These are phyloP conservation scores for Limtongozyma cylindracea DNA, from an alignment of 805 yeast species.

Conservation along the genomic window DNA sequence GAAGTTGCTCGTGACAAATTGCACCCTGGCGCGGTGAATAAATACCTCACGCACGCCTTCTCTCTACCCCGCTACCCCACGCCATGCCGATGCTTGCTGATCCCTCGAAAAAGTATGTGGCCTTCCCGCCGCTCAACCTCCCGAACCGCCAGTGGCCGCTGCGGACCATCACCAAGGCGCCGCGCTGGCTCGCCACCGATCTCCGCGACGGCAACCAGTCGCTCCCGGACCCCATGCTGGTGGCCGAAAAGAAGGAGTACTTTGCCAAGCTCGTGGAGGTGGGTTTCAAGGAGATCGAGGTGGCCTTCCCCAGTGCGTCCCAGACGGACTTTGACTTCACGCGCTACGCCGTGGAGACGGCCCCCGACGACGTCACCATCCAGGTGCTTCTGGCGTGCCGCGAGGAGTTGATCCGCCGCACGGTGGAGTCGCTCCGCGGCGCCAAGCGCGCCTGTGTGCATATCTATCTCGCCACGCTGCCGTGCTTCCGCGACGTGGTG, in stretches of 20 bases:
- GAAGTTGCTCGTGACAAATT: too few species aligned
- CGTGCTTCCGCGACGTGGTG: constrained; percentile 46
- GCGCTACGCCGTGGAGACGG: constrained; percentile 41
- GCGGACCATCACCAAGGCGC: constrained; percentile 28
- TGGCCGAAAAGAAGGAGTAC: constrained; percentile 49
- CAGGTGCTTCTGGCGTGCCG: constrained; percentile 63
- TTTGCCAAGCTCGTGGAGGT: constrained; percentile 41
- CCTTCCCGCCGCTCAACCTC: constrained; percentile 27
- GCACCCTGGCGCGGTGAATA: too few species aligned
- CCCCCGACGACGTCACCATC: constrained; percentile 54
- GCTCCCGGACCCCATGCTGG: constrained; percentile 69
- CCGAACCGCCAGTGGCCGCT: constrained; percentile 53
- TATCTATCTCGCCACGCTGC: constrained; percentile 54
- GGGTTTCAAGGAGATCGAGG: constrained; percentile 70
- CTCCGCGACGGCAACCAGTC: constrained; percentile 72
- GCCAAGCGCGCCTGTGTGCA: constrained; percentile 60
- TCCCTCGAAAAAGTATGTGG: constrained; percentile 36
- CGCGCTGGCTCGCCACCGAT: constrained; percentile 69
- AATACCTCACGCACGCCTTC: too few species aligned
- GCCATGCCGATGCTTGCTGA: constrained; percentile 18
- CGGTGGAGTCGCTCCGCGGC: constrained; percentile 48
- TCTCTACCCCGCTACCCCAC: too few species aligned
- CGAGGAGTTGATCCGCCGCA: constrained; percentile 43
- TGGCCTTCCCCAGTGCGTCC: constrained; percentile 61
- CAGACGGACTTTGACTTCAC: constrained; percentile 68